Evolutionary conservation across 78 protist species (phyloP), one percentile per base, ranked within the genome.

Genomic region (Emiliania huxleyi): DNA sequence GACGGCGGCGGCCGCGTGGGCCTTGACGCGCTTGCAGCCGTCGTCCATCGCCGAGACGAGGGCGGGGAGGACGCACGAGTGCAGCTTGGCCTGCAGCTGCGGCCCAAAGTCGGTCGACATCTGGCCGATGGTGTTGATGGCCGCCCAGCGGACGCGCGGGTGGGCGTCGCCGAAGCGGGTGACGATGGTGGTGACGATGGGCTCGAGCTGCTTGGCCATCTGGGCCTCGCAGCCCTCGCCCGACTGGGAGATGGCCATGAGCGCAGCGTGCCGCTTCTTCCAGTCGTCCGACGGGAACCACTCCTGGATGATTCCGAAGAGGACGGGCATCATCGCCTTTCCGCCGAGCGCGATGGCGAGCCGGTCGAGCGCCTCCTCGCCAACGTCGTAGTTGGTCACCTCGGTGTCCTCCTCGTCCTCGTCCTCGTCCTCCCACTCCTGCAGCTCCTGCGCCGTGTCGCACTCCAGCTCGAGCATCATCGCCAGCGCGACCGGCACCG

Each of bases 141-240:
- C 90, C n/a, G 97, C 98, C 90, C 94, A 96, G 62, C 99, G 93
- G 38, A 98, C 98, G 71, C 97, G 96, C 46, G 98, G 96, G 52
- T 97, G 95, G 43, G 94, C 95, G 88, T 98, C 99, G 29, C 85
- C n/a, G 69, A 91, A 91, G 48, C 43, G n/a, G 23, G 91, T 40
- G 18, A 92, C 33, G 25, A 92, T 73, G 40, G 46, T 62, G 33
- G 40, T 22, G 69, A 95, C 85, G 40, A 95, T 62, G n/a, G 46
- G 26, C 43, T n/a, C 26, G 21, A 91, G 90, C 48, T 87, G 38
- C 21, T 1, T 33, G 62, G 62, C 23, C 89, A 93, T 91, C 75
- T 37, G 69, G 49, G 29, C 56, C 91, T 22, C 33, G 77, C 93
- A 88, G 35, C 96, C 97, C 92, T 95, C 96, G 35, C 90, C 96